These are phyloP conservation scores for Hydnum rufescens DNA, from an alignment of 768 basidiomycete genomes.

Conservation along the genomic window DNA sequence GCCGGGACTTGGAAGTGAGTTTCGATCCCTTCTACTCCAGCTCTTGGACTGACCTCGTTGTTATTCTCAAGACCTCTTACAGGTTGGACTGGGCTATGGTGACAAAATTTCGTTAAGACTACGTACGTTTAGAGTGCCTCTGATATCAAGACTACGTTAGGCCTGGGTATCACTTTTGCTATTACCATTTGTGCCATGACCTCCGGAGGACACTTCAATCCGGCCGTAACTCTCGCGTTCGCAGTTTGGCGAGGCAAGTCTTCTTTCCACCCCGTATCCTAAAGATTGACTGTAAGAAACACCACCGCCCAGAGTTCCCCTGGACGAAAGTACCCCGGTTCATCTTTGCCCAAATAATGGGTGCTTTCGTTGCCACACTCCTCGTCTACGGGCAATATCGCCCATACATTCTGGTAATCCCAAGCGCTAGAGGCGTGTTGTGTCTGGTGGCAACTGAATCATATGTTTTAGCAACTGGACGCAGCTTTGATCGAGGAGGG, in stretches of 20 bases:
- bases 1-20: constrained; percentile 31
- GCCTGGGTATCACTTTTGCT: constrained; percentile 39
- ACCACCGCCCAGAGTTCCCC: constrained; percentile 2
- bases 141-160: constrained; percentile 39
- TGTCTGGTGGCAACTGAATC: neutral
- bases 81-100: neutral
- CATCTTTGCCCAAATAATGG: constrained; percentile 3
- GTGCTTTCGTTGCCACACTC: constrained; percentile 4
- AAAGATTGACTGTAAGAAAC: neutral
- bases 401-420: neutral
- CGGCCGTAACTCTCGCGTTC: constrained; percentile 20
- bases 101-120: constrained; percentile 2
- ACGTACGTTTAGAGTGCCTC: constrained; percentile 4
- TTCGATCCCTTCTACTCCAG: neutral
- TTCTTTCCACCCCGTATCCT: neutral
- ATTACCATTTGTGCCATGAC: constrained; percentile 30
- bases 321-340: constrained; percentile 1
- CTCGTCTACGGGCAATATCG: constrained; percentile 6
- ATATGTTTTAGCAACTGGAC: neutral
- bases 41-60: neutral
- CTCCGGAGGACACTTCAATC: constrained; percentile 48
- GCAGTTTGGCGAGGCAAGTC: constrained; percentile 12
- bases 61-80: neutral
- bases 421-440: neutral
- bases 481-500: neutral